Base-by-base conservation (phyloP, 2,329 filamentous ascomycete genomes). In the Aspergillus arachidicola region DNA sequence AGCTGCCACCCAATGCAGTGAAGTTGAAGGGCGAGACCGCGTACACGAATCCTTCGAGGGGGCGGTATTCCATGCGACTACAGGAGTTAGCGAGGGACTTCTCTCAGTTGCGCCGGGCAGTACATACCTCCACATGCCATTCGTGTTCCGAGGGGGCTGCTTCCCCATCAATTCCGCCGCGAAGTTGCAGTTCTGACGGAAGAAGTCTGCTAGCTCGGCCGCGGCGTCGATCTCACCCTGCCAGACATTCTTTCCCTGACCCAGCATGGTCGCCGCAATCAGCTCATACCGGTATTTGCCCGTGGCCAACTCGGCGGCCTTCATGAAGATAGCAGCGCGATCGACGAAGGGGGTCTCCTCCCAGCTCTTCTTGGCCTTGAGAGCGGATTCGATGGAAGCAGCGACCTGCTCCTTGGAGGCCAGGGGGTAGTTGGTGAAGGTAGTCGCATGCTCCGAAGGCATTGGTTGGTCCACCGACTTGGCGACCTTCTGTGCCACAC, bases 181-280 rank as follows among this genome's bases (percentile, higher is more conserved):
- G 75, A 93, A 97, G 77, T 93, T 87, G 62, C 71, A 73, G 64
- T 75, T 74, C 32, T 73, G 66, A 19, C 92, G 88, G 74, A 97
- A 82, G 80, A 97, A 97, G 77, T 98, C 94, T 67, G 87, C 90
- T 72, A 96, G 80, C 83, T 98, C 94, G 12, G 94, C 94, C 19
- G 94, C 94, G 38, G 93, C 86, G 79, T 97, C 94, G 68, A 97
- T 97, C 84, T 98, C 94, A 36, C 93, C 94, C 79, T 98, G 94
- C 93, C 93, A 97, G 51, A 91, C 92, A 76, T 97, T 97, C 86
- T 97, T 97, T 71, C 94, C 94, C 81, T 98, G 94, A 65, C 94
- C 94, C 26, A 97, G 83, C 87, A 97, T 96, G 5, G 94, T 97
- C 19, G 92, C 90, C 4, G 94, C 94, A 89, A 97, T 95, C 72